Base-by-base conservation (phyloP, 2,329 filamentous ascomycete genomes). In the Colletotrichum sp. region DNA sequence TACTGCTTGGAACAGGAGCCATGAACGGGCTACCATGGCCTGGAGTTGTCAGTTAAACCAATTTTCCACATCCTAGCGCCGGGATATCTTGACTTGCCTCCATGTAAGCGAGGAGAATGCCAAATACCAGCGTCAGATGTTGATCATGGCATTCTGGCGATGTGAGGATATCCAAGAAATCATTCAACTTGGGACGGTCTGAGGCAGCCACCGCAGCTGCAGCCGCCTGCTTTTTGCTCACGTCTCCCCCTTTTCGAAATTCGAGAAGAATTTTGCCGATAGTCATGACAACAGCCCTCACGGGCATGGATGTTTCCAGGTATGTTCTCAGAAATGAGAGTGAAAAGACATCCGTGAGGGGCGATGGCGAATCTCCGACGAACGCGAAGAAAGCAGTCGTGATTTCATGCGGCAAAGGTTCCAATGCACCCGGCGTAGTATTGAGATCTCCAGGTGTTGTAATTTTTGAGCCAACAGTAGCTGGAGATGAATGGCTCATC, bases 281-380 rank as follows among this genome's bases (percentile, higher is more conserved):
- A 4, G 69, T 68, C 13, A 32, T 24, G 16, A 75, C 43, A 10
- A 75, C 9, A 2, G 69, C 32, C 26, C 73, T 62, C 6, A 75
- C 30, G 2, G 70, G 73, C 5, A 73, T 36, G 7, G 64, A 75
- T 5, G 55, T 73, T 6, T 64, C 32, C 15, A 75, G 38, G 18
- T 73, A 75, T 4, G 73, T 58, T 16, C 28, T 52, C 16, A 75
- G 30, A 10, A 75, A 75, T 12, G 73, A 75, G 3, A 26, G 58
- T 21, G 73, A 67, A 18, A 75, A 75, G 3, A 75, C 32, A 38
- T 75, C 73, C 7, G 69, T 75, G 4, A 75, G 28, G 12, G 73
- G 73, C 6, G 73, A 75, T 3, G 64, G 56, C 6, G 64, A 73
- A 8, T 75, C 69, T 7, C 73, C 73, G 5, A 75, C 70, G 12